These are phyloP conservation scores for Aspergillus sparsus DNA, from an alignment of 495 filamentous ascomycete species.

Conservation along the genomic window DNA sequence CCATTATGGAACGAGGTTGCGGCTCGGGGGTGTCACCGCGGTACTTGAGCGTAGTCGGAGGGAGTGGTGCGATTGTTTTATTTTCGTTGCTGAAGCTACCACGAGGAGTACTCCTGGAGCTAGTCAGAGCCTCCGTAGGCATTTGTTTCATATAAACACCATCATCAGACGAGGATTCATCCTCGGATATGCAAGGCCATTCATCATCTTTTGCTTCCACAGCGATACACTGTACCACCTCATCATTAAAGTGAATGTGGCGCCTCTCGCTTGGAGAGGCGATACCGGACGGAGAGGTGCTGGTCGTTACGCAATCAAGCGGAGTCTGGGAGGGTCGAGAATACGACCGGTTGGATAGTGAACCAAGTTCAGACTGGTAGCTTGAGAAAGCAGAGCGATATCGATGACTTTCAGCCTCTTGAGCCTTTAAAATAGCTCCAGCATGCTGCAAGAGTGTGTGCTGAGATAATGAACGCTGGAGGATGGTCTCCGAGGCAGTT, in stretches of 20 bases:
- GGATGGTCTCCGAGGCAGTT: conserved; percentile 92
- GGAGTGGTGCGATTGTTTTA: conserved; percentile 91
- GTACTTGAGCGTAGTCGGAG: conserved; percentile 90
- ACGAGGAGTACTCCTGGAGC: conserved; percentile 50
- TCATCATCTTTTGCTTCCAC: conserved; percentile 77
- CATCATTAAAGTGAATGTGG: conserved; percentile 96
- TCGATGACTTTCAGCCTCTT: conserved; percentile 62
- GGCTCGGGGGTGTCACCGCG: conserved; percentile 76
- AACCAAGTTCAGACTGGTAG: conserved; percentile 67
- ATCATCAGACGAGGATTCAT: conserved; percentile 72
- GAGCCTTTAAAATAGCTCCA: conserved; percentile 86
- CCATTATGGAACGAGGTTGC: conserved; percentile 30
- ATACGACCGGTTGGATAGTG: conserved; percentile 43
- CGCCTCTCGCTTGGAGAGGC: conserved; percentile 71
- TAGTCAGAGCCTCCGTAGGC: conserved; percentile 44
- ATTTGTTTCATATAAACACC: conserved; percentile 82
- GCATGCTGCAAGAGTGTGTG: conserved; percentile 93
- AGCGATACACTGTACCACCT: conserved; percentile 93
- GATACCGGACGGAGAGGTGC: conserved; percentile 48
- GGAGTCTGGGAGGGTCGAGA: conserved; percentile 33
- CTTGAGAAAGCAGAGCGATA: conserved; percentile 52
- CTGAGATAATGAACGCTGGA: conserved; percentile 85
- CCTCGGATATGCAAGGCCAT: conserved; percentile 46
- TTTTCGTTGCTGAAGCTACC: conserved; percentile 64
- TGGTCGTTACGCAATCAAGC: conserved; percentile 31